A percentile compares a stretch with the other conserved stretches of the same genome.
These are phyloP conservation scores for Fusarium phyllophilum DNA, from an alignment of 2,329 filamentous ascomycete species.

Conservation along the genomic window DNA sequence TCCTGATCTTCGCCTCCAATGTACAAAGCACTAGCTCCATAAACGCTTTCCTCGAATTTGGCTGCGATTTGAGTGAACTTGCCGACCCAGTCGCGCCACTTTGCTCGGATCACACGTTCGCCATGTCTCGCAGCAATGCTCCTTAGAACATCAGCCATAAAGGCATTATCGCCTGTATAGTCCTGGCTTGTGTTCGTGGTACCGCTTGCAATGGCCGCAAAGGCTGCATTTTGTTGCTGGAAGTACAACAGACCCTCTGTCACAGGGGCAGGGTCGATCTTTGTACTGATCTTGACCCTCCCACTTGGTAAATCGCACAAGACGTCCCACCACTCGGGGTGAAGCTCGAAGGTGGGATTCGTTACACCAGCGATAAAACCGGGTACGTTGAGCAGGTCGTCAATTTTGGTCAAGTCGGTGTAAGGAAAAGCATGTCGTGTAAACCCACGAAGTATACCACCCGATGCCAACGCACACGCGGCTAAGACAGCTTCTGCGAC, in stretches of 20 bases:
- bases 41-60: conserved; percentile 94
- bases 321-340: conserved; percentile 98
- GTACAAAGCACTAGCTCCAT: conserved; percentile 89
- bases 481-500: conserved; percentile 98
- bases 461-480: conserved; percentile 93
- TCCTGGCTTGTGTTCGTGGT: conserved; percentile 63
- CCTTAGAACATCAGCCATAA: conserved; percentile 86
- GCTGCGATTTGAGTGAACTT: conserved; percentile 94
- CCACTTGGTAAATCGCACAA: conserved; percentile 93
- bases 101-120: conserved; percentile 88
- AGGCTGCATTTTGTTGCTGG: conserved; percentile 77
- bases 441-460: conserved; percentile 91
- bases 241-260: conserved; percentile 91
- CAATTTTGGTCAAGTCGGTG: conserved; percentile 96
- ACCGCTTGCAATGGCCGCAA: conserved; percentile 60
- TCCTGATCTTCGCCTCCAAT: conserved; percentile 81
- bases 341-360: conserved; percentile 93
- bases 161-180: conserved; percentile 85
- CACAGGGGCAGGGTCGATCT: conserved; percentile 80
- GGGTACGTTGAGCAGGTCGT: conserved; percentile 93
- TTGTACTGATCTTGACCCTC: conserved; percentile 91
- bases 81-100: conserved; percentile 94
- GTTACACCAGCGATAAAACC: conserved; percentile 98
- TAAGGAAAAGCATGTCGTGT: conserved; percentile 97
- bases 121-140: conserved; percentile 89